A percentile compares a stretch with the other conserved stretches of the same genome.
These are phyloP conservation scores for Mollisia scopiformis DNA, from an alignment of 2,329 filamentous ascomycete genomes.

Conservation along the genomic window DNA sequence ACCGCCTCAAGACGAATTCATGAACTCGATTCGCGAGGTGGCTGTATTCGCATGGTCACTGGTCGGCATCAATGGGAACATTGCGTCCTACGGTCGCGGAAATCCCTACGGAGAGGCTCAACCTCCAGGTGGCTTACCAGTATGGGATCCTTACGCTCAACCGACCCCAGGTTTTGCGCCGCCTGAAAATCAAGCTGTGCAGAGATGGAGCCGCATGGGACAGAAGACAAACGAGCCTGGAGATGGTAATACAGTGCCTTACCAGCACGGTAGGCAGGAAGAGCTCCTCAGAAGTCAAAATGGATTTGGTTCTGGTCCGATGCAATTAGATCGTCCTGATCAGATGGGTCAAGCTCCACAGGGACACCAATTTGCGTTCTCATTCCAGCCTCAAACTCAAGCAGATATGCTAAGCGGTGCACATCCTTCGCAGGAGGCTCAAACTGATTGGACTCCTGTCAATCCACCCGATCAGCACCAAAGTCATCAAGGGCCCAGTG, in stretches of 20 bases:
- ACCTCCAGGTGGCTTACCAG: conserved; percentile 60
- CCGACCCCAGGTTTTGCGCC: conserved; percentile 37
- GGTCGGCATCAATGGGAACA: conserved; percentile 76
- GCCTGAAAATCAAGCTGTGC: conserved; percentile 40
- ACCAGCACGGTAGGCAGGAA: conserved; percentile 22
- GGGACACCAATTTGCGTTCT: not conserved
- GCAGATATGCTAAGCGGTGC: not conserved
- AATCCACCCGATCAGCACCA: not conserved
- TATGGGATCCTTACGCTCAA: conserved; percentile 55
- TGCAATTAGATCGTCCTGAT: conserved; percentile 10
- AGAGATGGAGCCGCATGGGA: conserved; percentile 22
- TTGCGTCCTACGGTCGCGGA: conserved; percentile 67
- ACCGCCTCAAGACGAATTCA: conserved; percentile 65
- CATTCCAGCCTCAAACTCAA: not conserved
- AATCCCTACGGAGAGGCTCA: conserved; percentile 64
- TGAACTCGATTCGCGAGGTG: conserved; percentile 81
- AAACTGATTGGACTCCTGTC: not conserved
- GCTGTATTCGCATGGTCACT: conserved; percentile 88
- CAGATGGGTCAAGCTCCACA: conserved; percentile 1
- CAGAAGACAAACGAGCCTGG: conserved; percentile 18
- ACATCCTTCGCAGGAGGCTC: not conserved
- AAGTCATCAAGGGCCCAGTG: not conserved
- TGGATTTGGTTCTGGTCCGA: conserved; percentile 5
- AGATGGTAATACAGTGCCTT: conserved; percentile 15
- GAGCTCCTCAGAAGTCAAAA: conserved; percentile 9